Conservation (phyloP, 768 basidiomycete genomes). For the Leccinum imitatum region DNA sequence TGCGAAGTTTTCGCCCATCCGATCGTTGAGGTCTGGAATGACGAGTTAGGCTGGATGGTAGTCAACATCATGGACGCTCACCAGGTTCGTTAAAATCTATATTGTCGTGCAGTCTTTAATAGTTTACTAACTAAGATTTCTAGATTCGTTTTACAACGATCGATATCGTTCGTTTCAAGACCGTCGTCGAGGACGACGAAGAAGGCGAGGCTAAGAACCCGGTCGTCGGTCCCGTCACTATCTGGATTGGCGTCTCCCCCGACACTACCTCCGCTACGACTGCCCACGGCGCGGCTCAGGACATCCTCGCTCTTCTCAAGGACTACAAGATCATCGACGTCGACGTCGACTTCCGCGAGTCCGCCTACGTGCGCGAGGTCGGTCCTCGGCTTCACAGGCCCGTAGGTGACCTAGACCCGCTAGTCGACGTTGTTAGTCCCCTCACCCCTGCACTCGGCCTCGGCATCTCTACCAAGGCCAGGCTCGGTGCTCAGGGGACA, state of each 20-base stretch:
- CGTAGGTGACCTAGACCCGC: neutral
- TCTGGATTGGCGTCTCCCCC: neutral
- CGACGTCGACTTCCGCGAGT: neutral
- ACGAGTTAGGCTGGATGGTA: neutral
- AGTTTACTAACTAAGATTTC: neutral
- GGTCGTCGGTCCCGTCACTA: neutral
- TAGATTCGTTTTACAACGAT: neutral
- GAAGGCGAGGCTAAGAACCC: no score
- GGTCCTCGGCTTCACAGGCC: neutral
- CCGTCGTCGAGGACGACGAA: neutral
- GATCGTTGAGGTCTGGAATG: neutral
- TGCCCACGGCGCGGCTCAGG: neutral
- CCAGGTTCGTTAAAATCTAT: no score
- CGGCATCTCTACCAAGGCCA: neutral
- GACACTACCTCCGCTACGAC: neutral
- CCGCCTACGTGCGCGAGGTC: neutral
- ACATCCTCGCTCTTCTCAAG: neutral
- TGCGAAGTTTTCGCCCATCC: neutral
- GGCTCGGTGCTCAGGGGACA: neutral
- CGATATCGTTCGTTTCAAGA: neutral
- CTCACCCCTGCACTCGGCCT: neutral
- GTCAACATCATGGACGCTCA: neutral
- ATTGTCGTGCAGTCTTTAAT: no score
- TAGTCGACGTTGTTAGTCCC: neutral
- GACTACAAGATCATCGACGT: neutral